A percentile compares a stretch with the other conserved stretches of the same genome.
Evolutionary conservation across 306 rosid species (phyloP).

Genomic region (Trifolium fragiferum): DNA sequence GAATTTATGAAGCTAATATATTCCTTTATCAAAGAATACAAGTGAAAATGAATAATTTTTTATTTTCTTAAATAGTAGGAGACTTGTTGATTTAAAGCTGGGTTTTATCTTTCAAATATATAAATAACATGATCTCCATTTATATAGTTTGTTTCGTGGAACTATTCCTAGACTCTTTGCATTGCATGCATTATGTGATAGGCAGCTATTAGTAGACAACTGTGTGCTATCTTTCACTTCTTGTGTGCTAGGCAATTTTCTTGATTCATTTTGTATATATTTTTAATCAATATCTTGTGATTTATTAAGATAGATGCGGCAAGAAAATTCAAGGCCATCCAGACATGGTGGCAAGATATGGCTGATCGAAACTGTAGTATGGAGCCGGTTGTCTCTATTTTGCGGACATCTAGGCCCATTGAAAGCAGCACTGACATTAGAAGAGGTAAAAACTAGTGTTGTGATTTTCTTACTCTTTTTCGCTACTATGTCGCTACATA

Average conservation of each 20-base stretch:
- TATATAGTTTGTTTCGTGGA: conserved; percentile 14
- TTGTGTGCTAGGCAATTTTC: conserved; percentile 14
- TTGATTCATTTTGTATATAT: conserved; percentile 1
- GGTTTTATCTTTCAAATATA: conserved; percentile 1
- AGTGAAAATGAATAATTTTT: background rate
- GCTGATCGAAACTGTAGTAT: conserved; percentile 60
- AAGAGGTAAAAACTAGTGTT: conserved; percentile 52
- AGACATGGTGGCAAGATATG: conserved; percentile 95
- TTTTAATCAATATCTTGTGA: conserved; percentile 38
- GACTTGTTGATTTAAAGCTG: background rate
- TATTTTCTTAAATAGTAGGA: background rate
- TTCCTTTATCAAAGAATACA: conserved; percentile 15
- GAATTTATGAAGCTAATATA: conserved; percentile 14
- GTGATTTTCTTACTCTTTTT: conserved; percentile 26
- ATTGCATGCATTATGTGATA: conserved; percentile 1
- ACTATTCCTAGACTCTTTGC: conserved; percentile 12
- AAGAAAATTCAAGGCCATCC: conserved; percentile 79
- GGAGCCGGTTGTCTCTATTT: conserved; percentile 48
- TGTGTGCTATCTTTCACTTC: conserved; percentile 19
- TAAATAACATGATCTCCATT: background rate
- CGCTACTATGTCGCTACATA: background rate
- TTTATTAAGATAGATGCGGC: conserved; percentile 61
- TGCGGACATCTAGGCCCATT: conserved; percentile 37
- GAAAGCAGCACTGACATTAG: conserved; percentile 38
- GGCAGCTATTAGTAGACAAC: background rate